phyloP scores from a whole-genome alignment of 2,329 filamentous ascomycete species.

The Botrytis squamosa region DNA sequence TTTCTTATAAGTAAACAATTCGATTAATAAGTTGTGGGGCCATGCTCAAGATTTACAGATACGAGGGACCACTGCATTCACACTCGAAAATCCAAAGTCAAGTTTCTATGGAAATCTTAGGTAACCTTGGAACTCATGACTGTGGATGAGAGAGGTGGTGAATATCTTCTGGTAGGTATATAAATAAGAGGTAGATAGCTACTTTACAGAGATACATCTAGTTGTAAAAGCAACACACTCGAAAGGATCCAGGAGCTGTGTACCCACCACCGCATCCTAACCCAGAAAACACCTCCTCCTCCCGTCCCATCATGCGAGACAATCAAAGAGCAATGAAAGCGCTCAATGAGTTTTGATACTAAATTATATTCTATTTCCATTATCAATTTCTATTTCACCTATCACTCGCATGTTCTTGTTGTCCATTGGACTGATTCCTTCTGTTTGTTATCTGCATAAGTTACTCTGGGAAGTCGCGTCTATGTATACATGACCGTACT shows the following conservation, averaged over 20 bases:
- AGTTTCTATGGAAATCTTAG: too few relatives aligned
- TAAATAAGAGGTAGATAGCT: not conserved
- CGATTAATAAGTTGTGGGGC: not conserved
- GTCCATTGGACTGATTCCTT: not conserved
- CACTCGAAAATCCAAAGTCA: too few relatives aligned
- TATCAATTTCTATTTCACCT: rapidly evolving
- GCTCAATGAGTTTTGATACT: not conserved
- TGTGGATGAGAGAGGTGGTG: too few relatives aligned
- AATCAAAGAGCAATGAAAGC: not conserved
- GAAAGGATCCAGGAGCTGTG: not conserved
- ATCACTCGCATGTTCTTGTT: not conserved
- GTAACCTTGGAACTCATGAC: too few relatives aligned
- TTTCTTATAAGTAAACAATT: not conserved
- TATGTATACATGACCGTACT: not conserved
- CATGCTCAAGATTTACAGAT: not conserved
- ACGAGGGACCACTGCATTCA: too few relatives aligned
- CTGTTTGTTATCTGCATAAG: not conserved
- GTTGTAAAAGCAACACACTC: rapidly evolving
- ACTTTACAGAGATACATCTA: not conserved
- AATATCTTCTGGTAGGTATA: not conserved
- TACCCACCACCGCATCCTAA: too few relatives aligned
- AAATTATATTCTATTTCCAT: not conserved
- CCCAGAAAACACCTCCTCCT: rapidly evolving
- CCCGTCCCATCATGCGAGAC: not conserved
- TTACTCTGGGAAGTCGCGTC: not conserved